These are phyloP conservation scores for Tremellales sp. DNA, from an alignment of 1,284 basidiomycete species.

Conservation along the genomic window DNA sequence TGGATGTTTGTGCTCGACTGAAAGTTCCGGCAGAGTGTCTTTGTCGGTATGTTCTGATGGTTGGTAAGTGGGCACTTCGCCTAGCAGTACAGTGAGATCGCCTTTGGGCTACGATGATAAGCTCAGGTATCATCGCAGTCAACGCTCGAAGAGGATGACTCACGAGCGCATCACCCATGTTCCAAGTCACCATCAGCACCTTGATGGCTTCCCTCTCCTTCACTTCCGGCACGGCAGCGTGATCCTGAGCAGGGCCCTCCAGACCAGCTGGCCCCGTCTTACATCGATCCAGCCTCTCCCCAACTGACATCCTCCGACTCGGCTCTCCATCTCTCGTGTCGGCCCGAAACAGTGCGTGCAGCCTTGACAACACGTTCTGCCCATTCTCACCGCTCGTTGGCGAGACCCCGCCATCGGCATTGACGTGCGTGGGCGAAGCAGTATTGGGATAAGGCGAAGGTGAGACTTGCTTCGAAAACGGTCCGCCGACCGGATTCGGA, in stretches of 20 bases:
- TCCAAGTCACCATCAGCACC: conserved; percentile 53
- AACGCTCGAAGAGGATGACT: conserved; percentile 8
- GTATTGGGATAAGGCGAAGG: background rate
- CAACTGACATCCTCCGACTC: background rate
- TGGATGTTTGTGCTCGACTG: conserved; percentile 45
- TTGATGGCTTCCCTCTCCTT: conserved; percentile 48
- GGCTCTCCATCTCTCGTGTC: background rate
- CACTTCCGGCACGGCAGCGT: conserved; percentile 1
- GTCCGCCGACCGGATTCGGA: no score
- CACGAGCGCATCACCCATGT: conserved; percentile 52
- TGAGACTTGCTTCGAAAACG: background rate
- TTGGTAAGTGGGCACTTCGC: conserved; percentile 48
- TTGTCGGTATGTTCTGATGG: conserved; percentile 12
- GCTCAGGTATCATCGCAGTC: background rate
- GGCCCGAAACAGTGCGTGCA: background rate
- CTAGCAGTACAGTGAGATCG: conserved; percentile 51
- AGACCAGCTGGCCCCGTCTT: background rate
- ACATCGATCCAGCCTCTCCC: background rate
- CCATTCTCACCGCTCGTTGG: no score
- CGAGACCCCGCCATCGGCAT: no score
- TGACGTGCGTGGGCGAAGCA: background rate
- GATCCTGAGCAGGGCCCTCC: no score
- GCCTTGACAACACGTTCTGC: background rate
- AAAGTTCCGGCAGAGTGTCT: conserved; percentile 22
- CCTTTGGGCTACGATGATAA: conserved; percentile 44